phyloP scores from a whole-genome alignment of 768 basidiomycete genomes.

The Collybiopsis confluens region DNA sequence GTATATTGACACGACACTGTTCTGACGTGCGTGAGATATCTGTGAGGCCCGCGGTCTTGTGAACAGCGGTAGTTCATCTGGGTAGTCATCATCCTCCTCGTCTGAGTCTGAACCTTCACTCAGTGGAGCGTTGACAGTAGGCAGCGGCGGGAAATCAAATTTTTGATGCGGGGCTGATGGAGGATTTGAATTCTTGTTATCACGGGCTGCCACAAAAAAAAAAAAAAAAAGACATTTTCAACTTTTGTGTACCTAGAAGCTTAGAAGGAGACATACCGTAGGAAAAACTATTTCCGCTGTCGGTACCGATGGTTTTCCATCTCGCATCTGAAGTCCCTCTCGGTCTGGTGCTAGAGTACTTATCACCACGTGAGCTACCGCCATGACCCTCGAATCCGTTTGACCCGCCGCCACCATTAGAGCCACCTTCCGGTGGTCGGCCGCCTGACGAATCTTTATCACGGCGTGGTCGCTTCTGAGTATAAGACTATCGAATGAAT shows the following conservation, averaged over 20 bases:
- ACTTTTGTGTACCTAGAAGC: no score
- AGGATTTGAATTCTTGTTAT: neutral
- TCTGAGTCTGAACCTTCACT: neutral
- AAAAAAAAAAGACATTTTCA: neutral
- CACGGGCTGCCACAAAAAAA: neutral
- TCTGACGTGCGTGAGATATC: conserved; percentile 25
- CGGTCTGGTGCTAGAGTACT: conserved; percentile 41
- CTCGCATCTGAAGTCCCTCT: conserved; percentile 75
- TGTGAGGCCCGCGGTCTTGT: conserved; percentile 15
- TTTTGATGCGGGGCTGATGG: neutral
- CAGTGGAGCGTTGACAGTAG: neutral
- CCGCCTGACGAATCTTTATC: conserved; percentile 41
- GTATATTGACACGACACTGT: conserved; percentile 27
- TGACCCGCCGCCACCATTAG: conserved; percentile 28
- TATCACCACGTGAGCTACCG: conserved; percentile 27
- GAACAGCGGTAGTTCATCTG: conserved; percentile 21
- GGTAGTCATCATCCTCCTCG: conserved; percentile 17
- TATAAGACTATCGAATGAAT: conserved; percentile 55
- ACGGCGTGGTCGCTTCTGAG: conserved; percentile 66
- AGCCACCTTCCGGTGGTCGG: conserved; percentile 28
- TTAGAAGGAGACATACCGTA: conserved; percentile 11
- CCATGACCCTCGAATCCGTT: conserved; percentile 26
- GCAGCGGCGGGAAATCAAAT: neutral
- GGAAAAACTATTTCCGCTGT: conserved; percentile 1
- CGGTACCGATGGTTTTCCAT: conserved; percentile 30